Evolutionary conservation across 2,329 filamentous ascomycete genomes (phyloP), one percentile per base, ranked within the genome.

Genomic region (Ascochyta koolunga): DNA sequence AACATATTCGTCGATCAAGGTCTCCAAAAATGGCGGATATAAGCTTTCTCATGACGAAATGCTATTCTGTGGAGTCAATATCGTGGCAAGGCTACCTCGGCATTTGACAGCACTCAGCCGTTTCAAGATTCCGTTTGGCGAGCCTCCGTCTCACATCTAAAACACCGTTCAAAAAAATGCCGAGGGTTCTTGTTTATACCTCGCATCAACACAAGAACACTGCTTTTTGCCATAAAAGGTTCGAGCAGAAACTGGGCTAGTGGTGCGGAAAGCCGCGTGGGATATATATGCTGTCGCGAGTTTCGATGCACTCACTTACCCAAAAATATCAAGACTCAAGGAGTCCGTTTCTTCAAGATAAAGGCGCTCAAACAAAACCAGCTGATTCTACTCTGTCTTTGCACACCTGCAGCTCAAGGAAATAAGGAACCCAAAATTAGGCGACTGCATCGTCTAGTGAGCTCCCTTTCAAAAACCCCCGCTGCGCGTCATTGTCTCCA

Each of bases 101-200:
- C 19, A 25, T 19, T 31, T 22, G 22, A 41, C 16, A 24, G 11
- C 11, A 33, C 40, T 36, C 22, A 16, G 39, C 10, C 1, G 51
- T 54, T 50, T 54, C 51, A 54, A 37, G 33, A 44, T 49, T 21
- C 44, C n/a, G 11, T 22, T 11, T 48, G 32, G 25, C 29, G 22
- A 44, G 19, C 3, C 35, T 45, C 16, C 44, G 25, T 33, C 22
- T 27, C 22, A 18, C n/a, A 45, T 41, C 11, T 31, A 35, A 54
- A 49, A 54, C 50, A 18, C 18, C 16, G 11, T 43, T 11, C 13
- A 37, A 13, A 31, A n/a, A 33, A 19, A 2, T 19, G 11, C 50
- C 50, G 50, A 47, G 43, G 42, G 32, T 9, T 38, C 27, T 40
- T 54, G 27, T 40, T 25, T 41, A 35, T 11, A 36, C 2, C 19